A percentile compares a stretch with the other conserved stretches of the same genome.
Evolutionary conservation across 768 basidiomycete species (phyloP).

Genomic region (Paxillus rubicundulus): DNA sequence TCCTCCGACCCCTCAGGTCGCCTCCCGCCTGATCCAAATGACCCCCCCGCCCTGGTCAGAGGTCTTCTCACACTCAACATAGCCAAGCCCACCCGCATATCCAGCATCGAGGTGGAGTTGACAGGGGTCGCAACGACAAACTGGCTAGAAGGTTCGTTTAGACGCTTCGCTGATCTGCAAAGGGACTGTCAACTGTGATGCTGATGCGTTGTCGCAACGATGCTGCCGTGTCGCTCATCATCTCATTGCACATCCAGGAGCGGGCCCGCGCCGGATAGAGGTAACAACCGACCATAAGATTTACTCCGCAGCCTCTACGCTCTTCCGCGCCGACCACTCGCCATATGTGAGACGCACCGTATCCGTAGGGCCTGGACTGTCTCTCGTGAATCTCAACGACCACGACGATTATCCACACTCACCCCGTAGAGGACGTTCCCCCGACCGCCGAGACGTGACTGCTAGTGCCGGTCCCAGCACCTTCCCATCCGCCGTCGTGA

Average conservation of each 20-base stretch:
- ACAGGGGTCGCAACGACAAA: slow-evolving; percentile 64
- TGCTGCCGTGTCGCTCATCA: background rate
- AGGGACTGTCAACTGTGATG: background rate
- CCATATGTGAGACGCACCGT: slow-evolving; percentile 26
- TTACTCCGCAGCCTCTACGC: slow-evolving; percentile 66
- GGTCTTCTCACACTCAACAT: slow-evolving; percentile 64
- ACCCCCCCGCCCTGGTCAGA: slow-evolving; percentile 61
- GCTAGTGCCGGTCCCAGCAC: background rate
- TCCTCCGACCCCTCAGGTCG: slow-evolving; percentile 47
- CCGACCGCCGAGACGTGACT: background rate
- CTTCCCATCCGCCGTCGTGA: background rate
- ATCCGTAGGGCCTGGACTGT: slow-evolving; percentile 24
- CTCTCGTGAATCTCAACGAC: background rate
- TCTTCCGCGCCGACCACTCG: slow-evolving; percentile 64
- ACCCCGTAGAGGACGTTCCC: slow-evolving; percentile 1
- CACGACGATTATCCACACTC: slow-evolving; percentile 1
- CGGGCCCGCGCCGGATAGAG: slow-evolving; percentile 72
- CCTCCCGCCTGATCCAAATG: slow-evolving; percentile 32
- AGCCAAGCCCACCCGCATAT: slow-evolving; percentile 79
- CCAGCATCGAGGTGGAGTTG: slow-evolving; percentile 80
- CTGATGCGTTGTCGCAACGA: background rate
- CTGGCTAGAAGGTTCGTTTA: slow-evolving; percentile 80
- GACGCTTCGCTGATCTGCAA: slow-evolving; percentile 16
- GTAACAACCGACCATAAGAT: slow-evolving; percentile 72
- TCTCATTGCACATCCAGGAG: slow-evolving; percentile 31